Evolutionary conservation across 345 rosid species (phyloP), one percentile per base, ranked within the genome.

Genomic region (Citropsis articulata): DNA sequence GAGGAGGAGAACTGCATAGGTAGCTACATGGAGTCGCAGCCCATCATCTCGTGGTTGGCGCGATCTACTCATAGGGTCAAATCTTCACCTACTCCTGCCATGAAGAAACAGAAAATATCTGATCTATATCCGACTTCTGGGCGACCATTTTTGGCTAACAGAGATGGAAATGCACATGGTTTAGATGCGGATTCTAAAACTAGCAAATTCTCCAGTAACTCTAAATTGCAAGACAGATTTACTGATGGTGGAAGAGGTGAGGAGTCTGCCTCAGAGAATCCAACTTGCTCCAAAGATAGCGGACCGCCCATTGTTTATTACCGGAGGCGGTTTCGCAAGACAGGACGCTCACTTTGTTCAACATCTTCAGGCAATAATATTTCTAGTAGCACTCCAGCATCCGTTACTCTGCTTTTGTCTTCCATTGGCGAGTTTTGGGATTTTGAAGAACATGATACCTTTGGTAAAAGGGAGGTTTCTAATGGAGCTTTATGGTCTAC

Each of bases 1-100:
- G 88, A 90, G 77, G 92, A 90, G 87, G 92, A 89, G 73, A 84
- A 82, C 80, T 79, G 74, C 82, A 71, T 76, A 61, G 88, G 87
- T 63, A 87, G 83, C 42, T 80, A 80, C 79, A 86, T 89, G 90
- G 99, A 95, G 77, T 90, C 99, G 12, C 94, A 89, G 76, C 99
- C 98, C 60, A 95, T 95, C 77, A 95, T 92, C 81, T 90, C 97
- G 0, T 95, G 98, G 99, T 75, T 95, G 89, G 83, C 97, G 55
- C 90, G 92, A 75, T 86, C 98, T 75, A 66, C 82, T 75, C 87
- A 73, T 60, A 85, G 86, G 64, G 82, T 83, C 71, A 92, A 92
- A 83, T 84, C 97, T 75, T 87, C 92, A 42, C 84, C 92, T 68
- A 76, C 70, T 38, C 85, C 56, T 79, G 86, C 88, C 79, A 69